A percentile compares a stretch with the other conserved stretches of the same genome.
These are phyloP conservation scores for Keithomyces neogunnii DNA, from an alignment of 2,329 filamentous ascomycete genomes.

Conservation along the genomic window DNA sequence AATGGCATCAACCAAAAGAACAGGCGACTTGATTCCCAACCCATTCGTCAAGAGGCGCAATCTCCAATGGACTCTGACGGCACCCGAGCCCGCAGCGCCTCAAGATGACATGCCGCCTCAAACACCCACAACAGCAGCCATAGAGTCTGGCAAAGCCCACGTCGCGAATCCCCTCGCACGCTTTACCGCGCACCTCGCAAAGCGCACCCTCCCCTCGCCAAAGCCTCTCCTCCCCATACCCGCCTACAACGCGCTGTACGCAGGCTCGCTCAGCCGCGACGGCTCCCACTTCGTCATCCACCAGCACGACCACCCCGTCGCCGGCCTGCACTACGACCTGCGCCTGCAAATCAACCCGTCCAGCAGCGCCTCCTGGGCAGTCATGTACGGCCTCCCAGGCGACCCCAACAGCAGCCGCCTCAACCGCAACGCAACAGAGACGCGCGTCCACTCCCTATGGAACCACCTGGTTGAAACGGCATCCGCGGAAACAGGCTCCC, in stretches of 20 bases:
- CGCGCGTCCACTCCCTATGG: conserved; percentile 50
- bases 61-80: conserved; percentile 30
- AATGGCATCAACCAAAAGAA: conserved; percentile 4
- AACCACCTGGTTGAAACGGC: conserved; percentile 55
- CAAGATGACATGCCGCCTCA: no score
- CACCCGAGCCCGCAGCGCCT: not conserved
- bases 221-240: conserved; percentile 25
- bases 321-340: conserved; percentile 61
- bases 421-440: conserved; percentile 54
- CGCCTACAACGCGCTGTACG: conserved; percentile 29
- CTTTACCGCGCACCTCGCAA: conserved; percentile 26
- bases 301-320: conserved; percentile 64
- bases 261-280: conserved; percentile 15
- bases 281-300: conserved; percentile 59
- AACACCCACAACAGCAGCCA: conserved; percentile 22
- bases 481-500: conserved; percentile 43
- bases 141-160: conserved; percentile 30
- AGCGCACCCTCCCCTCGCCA: conserved; percentile 15
- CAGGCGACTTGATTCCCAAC: conserved; percentile 30
- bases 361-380: conserved; percentile 56
- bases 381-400: conserved; percentile 55
- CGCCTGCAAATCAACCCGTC: conserved; percentile 60
- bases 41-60: conserved; percentile 40
- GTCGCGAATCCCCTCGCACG: conserved; percentile 30
- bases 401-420: conserved; percentile 45